Evolutionary conservation across 1,139 yeast species (phyloP).

Genomic region (Protomyces inundatus): DNA sequence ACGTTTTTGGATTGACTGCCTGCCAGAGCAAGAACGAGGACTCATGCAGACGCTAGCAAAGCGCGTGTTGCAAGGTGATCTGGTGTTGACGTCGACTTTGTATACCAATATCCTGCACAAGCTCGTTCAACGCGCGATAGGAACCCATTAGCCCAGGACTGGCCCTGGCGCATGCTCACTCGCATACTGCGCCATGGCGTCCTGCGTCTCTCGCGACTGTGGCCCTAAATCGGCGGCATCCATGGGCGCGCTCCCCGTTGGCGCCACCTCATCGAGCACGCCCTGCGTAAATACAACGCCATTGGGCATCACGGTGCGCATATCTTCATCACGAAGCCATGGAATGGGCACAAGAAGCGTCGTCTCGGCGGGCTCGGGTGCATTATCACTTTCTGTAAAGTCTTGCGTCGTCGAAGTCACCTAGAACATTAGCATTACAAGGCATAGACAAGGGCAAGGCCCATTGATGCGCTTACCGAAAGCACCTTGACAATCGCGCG

Average conservation of each 20-base stretch:
- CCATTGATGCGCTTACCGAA: slow-evolving; percentile 6
- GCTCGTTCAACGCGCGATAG: not conserved
- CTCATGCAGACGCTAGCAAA: not conserved
- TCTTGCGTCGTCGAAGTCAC: slow-evolving; percentile 15
- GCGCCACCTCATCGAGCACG: not conserved
- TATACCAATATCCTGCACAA: not conserved
- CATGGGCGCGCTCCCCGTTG: slow-evolving; percentile 19
- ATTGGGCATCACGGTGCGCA: slow-evolving; percentile 2
- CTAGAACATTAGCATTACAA: not conserved
- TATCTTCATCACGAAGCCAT: slow-evolving; percentile 2
- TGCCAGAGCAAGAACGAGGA: not conserved
- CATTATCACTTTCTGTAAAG: not conserved
- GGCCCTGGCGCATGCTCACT: not conserved
- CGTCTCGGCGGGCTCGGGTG: not conserved
- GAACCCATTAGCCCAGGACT: not conserved
- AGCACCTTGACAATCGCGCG: slow-evolving; percentile 39
- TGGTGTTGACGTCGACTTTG: not conserved
- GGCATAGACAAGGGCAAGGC: not conserved
- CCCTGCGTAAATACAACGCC: not conserved
- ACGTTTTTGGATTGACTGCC: slow-evolving; percentile 6
- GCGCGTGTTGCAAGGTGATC: not conserved
- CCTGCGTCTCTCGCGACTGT: slow-evolving; percentile 6
- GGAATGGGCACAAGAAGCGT: slow-evolving; percentile 20
- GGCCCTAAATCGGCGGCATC: slow-evolving; percentile 23
- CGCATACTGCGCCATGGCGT: slow-evolving; percentile 11